Evolutionary conservation across 768 basidiomycete species (phyloP).

Genomic region (Russula compacta): DNA sequence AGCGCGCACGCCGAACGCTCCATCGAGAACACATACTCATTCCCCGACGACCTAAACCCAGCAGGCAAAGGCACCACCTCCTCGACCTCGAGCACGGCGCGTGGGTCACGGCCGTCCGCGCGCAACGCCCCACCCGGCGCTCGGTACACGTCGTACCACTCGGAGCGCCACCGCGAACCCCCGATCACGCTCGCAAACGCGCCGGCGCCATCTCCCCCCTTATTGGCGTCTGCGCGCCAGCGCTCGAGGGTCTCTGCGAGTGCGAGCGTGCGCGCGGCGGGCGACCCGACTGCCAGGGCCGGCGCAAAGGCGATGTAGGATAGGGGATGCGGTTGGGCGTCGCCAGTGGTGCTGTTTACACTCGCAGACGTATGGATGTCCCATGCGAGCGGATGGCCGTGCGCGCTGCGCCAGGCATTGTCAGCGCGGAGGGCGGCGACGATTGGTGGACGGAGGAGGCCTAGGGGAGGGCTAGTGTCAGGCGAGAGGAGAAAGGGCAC

Average conservation of each 20-base stretch:
- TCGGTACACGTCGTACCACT: constrained; percentile 71
- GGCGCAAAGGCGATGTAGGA: constrained; percentile 10
- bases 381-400: constrained; percentile 33
- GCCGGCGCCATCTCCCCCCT: constrained; percentile 33
- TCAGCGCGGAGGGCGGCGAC: constrained; percentile 46
- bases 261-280: constrained; percentile 46
- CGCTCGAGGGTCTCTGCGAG: constrained; percentile 62
- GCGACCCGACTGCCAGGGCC: not conserved
- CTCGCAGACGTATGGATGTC: constrained; percentile 25
- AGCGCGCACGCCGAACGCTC: constrained; percentile 84
- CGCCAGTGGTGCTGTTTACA: not conserved
- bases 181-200: constrained; percentile 60
- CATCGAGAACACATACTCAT: constrained; percentile 72
- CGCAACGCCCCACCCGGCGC: constrained; percentile 57
- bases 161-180: constrained; percentile 73
- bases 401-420: constrained; percentile 30
- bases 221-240: constrained; percentile 41
- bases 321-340: not conserved
- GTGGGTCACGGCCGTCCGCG: constrained; percentile 21
- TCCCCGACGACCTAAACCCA: constrained; percentile 25
- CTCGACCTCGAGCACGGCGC: constrained; percentile 24
- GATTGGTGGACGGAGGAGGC: constrained; percentile 50
- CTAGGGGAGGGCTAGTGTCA: constrained; percentile 44
- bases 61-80: constrained; percentile 16
- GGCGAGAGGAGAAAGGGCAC: constrained; percentile 48